Conservation (phyloP, 768 basidiomycete species). For the Obba rivulosa region DNA sequence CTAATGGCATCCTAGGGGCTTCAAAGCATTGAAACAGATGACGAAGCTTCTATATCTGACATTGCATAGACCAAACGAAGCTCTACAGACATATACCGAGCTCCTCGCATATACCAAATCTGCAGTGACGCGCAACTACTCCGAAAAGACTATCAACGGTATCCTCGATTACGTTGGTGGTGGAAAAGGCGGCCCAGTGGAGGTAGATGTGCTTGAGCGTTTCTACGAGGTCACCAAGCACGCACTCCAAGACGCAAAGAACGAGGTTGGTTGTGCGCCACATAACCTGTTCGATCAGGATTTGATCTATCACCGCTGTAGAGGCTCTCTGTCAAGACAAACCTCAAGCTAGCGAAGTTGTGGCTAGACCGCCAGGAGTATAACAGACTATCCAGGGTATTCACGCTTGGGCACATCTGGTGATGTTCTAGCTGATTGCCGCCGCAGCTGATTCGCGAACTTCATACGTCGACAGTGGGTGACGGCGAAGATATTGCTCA, state of each 20-base stretch:
- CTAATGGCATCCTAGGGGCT: constrained; percentile 63
- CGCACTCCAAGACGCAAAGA: constrained; percentile 90
- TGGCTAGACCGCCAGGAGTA: constrained; percentile 97
- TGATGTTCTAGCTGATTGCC: background rate
- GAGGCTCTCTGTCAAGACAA: constrained; percentile 93
- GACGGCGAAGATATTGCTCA: constrained; percentile 85
- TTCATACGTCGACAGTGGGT: constrained; percentile 60
- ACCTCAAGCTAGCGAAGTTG: constrained; percentile 92
- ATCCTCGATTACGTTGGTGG: constrained; percentile 98
- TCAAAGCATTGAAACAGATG: constrained; percentile 97
- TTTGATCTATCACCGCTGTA: no score
- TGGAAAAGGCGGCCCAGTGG: constrained; percentile 69
- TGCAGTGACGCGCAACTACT: constrained; percentile 91
- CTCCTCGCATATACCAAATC: constrained; percentile 93
- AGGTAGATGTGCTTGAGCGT: constrained; percentile 84
- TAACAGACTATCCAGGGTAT: constrained; percentile 71
- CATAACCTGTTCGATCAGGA: background rate
- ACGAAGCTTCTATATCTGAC: constrained; percentile 88
- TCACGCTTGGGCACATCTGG: background rate
- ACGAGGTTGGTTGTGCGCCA: constrained; percentile 58
- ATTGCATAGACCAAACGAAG: constrained; percentile 76
- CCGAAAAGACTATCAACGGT: constrained; percentile 98
- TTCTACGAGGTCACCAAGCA: constrained; percentile 94
- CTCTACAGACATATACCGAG: constrained; percentile 78
- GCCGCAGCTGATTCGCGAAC: constrained; percentile 67